Evolutionary conservation across 805 yeast species (phyloP), one percentile per base, ranked within the genome.

Genomic region (Ogataea parapolymorpha): DNA sequence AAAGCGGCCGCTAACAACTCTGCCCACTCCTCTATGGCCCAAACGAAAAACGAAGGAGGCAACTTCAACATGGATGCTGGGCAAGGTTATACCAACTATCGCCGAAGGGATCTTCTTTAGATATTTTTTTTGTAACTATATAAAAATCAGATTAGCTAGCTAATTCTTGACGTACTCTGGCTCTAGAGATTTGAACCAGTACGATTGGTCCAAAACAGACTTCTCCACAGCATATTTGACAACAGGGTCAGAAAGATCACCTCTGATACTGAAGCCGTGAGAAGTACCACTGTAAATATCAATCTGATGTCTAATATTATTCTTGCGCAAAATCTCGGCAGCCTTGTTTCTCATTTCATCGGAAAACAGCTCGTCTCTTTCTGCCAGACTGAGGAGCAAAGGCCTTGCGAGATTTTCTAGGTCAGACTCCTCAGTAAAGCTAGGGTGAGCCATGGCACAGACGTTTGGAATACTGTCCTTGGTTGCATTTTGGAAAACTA

Each of bases 371-470:
- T 54, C 37, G 60, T 90, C 97, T 13, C 48, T 61, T 66, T 85
- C 87, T 35, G 95, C 95, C 41, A 85, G 85, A 15, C 85, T 71
- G 49, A 89, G 80, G 48, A 80, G 50, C 22, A 90, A 32, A 15
- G 95, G 95, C 49, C 71, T 76, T 1, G 53, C 37, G 51, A 90
- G 60, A 1, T 67, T 74, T 38, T 70, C 75, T 35, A 87, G 71
- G 55, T 85, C 95, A 27, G 79, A 89, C 25, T 72, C 71, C 10
- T 71, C 45, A 12, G 85, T 80, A 4, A 39, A 73, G 2, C 95
- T 82, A 5, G 97, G 96, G 63, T 90, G 97, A 7, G 93, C 93
- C 48, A 77, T 63, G 12, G 91, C 95, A 54, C 76, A 87, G 13
- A 72, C 84, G 46, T 76, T 75, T 26, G 62, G 39, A 6, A 50